These are phyloP conservation scores for Quercus robur DNA, from an alignment of 306 rosid genomes.

Conservation along the genomic window DNA sequence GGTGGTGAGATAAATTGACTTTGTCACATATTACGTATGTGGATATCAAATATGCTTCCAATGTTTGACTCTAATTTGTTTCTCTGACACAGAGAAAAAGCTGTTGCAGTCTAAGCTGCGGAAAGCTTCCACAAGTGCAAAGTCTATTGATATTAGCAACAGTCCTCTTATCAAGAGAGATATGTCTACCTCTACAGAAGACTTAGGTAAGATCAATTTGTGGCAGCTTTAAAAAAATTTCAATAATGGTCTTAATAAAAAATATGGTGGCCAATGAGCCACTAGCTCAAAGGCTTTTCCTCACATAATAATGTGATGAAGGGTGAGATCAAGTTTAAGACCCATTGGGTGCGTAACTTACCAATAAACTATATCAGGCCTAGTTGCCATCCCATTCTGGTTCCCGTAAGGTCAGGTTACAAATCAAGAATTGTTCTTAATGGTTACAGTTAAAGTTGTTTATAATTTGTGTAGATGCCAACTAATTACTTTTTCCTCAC, in stretches of 20 bases:
- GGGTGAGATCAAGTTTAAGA: too few species aligned
- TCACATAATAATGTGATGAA: too few species aligned
- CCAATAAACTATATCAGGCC: not conserved
- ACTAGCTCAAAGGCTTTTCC: too few species aligned
- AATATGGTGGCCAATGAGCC: not conserved
- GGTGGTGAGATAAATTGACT: not conserved
- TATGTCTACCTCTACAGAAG: slow-evolving; percentile 75
- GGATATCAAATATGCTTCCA: not conserved
- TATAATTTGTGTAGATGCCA: not conserved
- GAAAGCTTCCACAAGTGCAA: slow-evolving; percentile 66
- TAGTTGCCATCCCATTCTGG: not conserved
- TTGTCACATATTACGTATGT: not conserved
- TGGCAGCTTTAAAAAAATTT: not conserved
- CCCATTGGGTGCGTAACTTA: too few species aligned
- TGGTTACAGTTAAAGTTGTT: not conserved
- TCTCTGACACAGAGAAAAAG: slow-evolving; percentile 72
- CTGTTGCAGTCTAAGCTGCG: slow-evolving; percentile 74
- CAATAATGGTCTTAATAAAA: not conserved
- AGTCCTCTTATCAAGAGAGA: slow-evolving; percentile 51
- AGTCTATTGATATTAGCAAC: slow-evolving; percentile 41
- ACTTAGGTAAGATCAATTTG: slow-evolving; percentile 59
- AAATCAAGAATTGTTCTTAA: not conserved
- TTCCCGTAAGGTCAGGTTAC: not conserved
- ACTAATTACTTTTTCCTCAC: not conserved
- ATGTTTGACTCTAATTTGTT: not conserved